phyloP scores from a whole-genome alignment of 139 green algal species.

The Chlamydomonas sphaeroides region DNA sequence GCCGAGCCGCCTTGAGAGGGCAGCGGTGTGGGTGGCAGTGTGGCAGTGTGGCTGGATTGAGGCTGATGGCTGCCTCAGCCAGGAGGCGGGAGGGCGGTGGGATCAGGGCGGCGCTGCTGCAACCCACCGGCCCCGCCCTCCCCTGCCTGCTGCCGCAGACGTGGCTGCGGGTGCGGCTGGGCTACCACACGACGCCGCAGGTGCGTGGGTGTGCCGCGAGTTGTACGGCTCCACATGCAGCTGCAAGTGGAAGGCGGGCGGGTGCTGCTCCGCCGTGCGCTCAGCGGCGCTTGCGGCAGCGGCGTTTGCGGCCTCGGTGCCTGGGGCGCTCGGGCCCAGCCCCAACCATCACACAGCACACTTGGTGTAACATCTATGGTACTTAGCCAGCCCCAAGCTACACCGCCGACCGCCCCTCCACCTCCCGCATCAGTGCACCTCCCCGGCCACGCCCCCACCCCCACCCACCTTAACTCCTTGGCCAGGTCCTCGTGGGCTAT shows the following conservation, averaged over 20 bases:
- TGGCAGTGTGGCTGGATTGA: neutral
- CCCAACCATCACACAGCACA: too few species aligned
- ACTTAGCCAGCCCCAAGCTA: too few species aligned
- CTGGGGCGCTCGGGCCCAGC: too few species aligned
- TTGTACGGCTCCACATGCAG: neutral
- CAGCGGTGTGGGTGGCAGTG: too few species aligned
- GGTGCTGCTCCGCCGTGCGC: too few species aligned
- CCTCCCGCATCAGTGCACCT: neutral
- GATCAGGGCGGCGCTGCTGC: neutral
- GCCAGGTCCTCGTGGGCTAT: constrained; percentile 64
- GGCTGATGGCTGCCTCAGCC: too few species aligned
- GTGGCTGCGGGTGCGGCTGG: constrained; percentile 72
- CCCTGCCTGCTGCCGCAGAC: constrained; percentile 50
- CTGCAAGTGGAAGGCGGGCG: neutral
- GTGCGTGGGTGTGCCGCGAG: neutral
- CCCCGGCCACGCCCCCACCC: neutral
- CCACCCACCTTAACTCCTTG: neutral
- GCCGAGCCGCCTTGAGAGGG: too few species aligned
- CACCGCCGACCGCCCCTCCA: too few species aligned
- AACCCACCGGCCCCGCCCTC: neutral
- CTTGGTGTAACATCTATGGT: too few species aligned
- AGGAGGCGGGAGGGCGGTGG: too few species aligned
- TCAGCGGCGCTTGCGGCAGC: too few species aligned
- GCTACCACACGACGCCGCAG: constrained; percentile 79
- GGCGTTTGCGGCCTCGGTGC: too few species aligned